A percentile compares a stretch with the other conserved stretches of the same genome.
phyloP scores from a whole-genome alignment of 176 grass and related monocot species.

The Cenchrus purpureus region DNA sequence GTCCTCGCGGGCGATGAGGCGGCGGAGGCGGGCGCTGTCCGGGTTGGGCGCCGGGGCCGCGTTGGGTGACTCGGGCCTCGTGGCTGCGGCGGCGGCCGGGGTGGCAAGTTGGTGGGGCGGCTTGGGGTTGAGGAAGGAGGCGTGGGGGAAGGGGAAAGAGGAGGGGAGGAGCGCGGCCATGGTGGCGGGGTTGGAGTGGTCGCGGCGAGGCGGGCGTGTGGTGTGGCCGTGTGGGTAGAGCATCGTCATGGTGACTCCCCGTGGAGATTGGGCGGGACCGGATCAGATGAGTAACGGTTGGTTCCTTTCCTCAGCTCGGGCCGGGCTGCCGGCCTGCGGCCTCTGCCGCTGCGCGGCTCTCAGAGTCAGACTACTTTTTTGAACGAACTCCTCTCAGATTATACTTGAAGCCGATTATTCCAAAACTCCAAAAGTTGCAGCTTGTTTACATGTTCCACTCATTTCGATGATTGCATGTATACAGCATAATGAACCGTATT shows the following conservation, averaged over 20 bases:
- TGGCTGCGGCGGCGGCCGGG: conserved; percentile 7
- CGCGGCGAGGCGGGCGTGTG: conserved; percentile 43
- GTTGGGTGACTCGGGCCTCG: conserved; percentile 47
- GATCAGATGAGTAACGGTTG: conserved; percentile 46
- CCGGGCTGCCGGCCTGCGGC: neutral
- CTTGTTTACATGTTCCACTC: neutral
- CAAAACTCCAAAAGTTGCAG: neutral
- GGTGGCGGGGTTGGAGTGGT: neutral
- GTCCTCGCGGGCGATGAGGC: conserved; percentile 59
- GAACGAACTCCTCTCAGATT: too few species aligned
- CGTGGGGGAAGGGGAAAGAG: conserved; percentile 39
- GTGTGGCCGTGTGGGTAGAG: neutral
- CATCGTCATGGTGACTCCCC: conserved; percentile 16
- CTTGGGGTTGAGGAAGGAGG: conserved; percentile 22
- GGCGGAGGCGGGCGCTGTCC: conserved; percentile 50
- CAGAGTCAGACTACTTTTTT: too few species aligned
- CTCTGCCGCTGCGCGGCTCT: neutral
- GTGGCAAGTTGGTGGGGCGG: conserved; percentile 7
- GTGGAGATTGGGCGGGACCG: conserved; percentile 44
- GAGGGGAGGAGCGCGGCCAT: conserved; percentile 49
- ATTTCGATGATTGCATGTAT: neutral
- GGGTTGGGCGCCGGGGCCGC: conserved; percentile 3
- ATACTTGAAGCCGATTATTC: neutral
- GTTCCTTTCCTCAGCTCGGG: neutral
- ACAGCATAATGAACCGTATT: neutral